Evolutionary conservation across 306 rosid genomes (phyloP), one percentile per base, ranked within the genome.

Genomic region (Citrullus mucosospermus): DNA sequence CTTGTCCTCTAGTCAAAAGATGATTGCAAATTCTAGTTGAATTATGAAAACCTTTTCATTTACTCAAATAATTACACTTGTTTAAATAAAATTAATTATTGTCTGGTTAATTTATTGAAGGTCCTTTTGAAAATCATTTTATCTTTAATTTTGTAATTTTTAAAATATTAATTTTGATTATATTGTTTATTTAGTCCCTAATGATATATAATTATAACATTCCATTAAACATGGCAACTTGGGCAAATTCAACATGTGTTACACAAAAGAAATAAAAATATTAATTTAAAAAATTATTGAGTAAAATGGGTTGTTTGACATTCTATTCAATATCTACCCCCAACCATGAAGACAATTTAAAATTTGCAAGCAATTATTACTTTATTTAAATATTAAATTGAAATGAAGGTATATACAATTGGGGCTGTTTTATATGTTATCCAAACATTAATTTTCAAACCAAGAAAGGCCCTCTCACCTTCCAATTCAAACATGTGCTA

Each of bases 391-490:
- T 44, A 55, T 8, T 79, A 10, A 30, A 4, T 46, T 57, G 0
- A 18, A 58, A 11, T 79, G 16, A 72, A 72, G 15, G 6, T 11
- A 48, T 46, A 50, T 72, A 14, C 77, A 48, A 72, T 48, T 72
- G 59, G 59, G 59, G 8, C 25, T 25, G 1, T 25, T 46, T 46
- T 48, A 25, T 72, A 46, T 48, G 28, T 72, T 43, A 28, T 72
- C 38, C 55, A 46, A 69, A 53, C n/a, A 43, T 25, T 28, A 70
- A 46, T 46, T 25, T 71, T 71, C 76, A 22, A 71, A 71, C 22
- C 76, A 48, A 48, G 77, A 72, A 72, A 50, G 9, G 3, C 77
- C 77, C 77, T 50, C 60, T 28, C 77, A 72, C 60, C 60, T 72
- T 72, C 77, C 77, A 50, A 72, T 28, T 14, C 22, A 2, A 71